A percentile compares a stretch with the other conserved stretches of the same genome.
Evolutionary conservation across 257 asterid genomes (phyloP).

Genomic region (Avicennia marina): DNA sequence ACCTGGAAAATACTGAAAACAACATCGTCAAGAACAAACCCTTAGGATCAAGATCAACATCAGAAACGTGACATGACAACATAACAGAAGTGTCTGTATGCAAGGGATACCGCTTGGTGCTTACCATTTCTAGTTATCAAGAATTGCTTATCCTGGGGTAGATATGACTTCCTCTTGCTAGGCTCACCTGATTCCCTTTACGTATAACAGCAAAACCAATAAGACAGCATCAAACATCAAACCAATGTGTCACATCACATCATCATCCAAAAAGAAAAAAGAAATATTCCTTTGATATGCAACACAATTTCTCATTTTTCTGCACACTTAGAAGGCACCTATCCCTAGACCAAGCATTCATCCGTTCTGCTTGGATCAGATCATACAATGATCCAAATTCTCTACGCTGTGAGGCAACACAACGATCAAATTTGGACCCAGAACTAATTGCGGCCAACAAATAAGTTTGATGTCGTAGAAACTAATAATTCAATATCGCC

Average conservation of each 20-base stretch:
- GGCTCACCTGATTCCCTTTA: conserved; percentile 97
- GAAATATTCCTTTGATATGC: background rate
- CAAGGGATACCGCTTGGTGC: conserved; percentile 21
- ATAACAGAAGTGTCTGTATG: background rate
- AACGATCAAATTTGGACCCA: no score
- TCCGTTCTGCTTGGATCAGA: no score
- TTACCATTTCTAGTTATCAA: conserved; percentile 90
- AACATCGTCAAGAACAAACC: no score
- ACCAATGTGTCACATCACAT: conserved; percentile 11
- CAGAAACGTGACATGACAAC: background rate
- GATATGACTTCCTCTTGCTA: conserved; percentile 89
- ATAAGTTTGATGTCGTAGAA: no score
- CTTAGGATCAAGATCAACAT: conserved; percentile 4
- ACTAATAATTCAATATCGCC: no score
- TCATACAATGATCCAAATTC: no score
- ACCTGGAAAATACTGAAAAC: no score
- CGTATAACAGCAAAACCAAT: conserved; percentile 6
- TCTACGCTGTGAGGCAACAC: no score
- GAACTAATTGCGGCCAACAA: no score
- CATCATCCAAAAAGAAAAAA: conserved; percentile 5
- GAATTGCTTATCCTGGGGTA: conserved; percentile 88
- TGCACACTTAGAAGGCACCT: background rate
- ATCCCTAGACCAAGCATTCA: conserved; percentile 3
- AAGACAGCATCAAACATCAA: conserved; percentile 9
- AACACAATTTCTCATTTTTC: background rate